Evolutionary conservation across 495 filamentous ascomycete species (phyloP).

Genomic region (Evernia prunastri): DNA sequence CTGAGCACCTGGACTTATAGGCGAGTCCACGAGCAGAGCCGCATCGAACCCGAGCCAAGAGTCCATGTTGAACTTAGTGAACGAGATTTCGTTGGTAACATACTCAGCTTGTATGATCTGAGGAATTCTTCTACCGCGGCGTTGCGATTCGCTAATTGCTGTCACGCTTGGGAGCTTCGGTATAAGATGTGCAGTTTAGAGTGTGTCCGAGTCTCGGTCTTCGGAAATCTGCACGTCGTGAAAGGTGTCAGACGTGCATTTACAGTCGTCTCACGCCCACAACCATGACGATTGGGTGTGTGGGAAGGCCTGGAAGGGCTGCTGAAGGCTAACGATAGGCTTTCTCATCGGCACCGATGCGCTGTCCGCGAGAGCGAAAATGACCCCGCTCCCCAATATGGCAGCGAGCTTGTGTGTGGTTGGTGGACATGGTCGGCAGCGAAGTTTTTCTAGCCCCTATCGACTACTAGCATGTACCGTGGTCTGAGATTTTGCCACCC

Average conservation of each 20-base stretch:
- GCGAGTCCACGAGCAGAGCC: not conserved
- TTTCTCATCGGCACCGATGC: not conserved
- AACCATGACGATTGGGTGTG: not conserved
- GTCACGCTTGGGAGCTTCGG: not conserved
- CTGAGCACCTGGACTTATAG: not conserved
- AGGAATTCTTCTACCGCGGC: not conserved
- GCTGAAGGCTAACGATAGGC: not conserved
- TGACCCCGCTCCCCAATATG: not conserved
- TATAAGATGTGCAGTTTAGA: not conserved
- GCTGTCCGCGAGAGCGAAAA: not conserved
- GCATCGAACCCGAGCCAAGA: not conserved
- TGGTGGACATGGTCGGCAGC: not conserved
- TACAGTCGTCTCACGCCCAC: not conserved
- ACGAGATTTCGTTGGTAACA: not conserved
- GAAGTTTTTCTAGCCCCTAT: not conserved
- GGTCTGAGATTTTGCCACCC: not conserved
- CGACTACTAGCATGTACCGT: slow-evolving; percentile 3
- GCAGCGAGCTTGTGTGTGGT: not conserved
- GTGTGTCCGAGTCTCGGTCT: not conserved
- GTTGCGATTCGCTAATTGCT: slow-evolving; percentile 1
- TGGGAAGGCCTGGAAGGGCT: not conserved
- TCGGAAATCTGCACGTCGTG: not conserved
- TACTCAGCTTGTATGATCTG: not conserved
- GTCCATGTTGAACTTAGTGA: not conserved
- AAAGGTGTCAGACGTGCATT: not conserved